phyloP scores from a whole-genome alignment of 2,329 filamentous ascomycete genomes.

The Trichophyton simii region DNA sequence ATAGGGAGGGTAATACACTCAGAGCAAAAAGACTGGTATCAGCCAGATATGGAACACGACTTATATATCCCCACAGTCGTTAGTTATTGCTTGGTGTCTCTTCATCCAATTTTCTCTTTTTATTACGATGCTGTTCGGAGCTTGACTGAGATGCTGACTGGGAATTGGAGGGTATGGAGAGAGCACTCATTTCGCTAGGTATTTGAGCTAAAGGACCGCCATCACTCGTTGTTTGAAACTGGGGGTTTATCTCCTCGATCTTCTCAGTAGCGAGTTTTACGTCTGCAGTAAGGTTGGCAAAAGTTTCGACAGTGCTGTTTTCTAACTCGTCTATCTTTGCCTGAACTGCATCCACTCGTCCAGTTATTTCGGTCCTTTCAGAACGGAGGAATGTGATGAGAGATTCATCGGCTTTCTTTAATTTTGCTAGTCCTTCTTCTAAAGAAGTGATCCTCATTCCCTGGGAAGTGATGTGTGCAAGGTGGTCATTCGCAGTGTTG shows the following conservation, averaged over 20 bases:
- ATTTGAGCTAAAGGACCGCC: not conserved
- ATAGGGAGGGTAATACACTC: not conserved
- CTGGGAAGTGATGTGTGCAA: not conserved
- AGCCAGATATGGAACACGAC: not conserved
- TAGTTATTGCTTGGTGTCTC: not conserved
- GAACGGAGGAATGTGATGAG: not conserved
- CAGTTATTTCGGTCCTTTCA: not conserved
- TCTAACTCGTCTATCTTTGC: not conserved
- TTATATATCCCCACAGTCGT: too few species aligned
- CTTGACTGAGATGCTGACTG: not conserved
- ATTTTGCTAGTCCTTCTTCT: not conserved
- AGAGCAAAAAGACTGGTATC: not conserved
- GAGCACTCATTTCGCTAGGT: not conserved
- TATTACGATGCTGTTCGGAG: not conserved
- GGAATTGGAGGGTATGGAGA: not conserved
- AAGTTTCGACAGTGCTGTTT: not conserved
- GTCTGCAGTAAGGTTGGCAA: not conserved
- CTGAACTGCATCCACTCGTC: not conserved
- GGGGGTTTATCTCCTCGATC: not conserved
- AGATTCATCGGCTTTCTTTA: not conserved
- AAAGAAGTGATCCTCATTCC: not conserved
- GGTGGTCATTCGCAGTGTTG: not conserved
- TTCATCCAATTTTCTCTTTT: not conserved
- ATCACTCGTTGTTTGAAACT: not conserved
- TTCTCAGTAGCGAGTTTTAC: not conserved